A percentile compares a stretch with the other conserved stretches of the same genome.
These are phyloP conservation scores for Trametes elegans DNA, from an alignment of 768 basidiomycete genomes.

Conservation along the genomic window DNA sequence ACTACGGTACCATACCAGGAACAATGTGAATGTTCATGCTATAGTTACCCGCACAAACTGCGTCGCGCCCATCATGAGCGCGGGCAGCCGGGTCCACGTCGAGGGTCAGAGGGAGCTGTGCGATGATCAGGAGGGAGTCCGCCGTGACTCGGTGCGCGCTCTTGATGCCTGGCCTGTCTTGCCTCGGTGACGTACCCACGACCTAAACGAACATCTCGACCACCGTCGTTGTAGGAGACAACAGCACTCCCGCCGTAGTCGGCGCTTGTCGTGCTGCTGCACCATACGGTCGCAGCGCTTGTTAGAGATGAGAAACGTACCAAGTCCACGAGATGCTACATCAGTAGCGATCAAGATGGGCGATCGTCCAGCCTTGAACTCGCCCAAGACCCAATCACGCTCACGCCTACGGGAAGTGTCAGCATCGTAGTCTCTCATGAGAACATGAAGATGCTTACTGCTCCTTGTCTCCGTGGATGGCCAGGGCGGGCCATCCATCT, in stretches of 20 bases:
- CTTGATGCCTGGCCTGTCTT: conserved; percentile 33
- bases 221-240: conserved; percentile 8
- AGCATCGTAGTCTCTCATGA: not conserved
- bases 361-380: conserved; percentile 97
- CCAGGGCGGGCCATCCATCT: conserved; percentile 99
- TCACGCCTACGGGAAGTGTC: conserved; percentile 61
- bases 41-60: conserved; percentile 34
- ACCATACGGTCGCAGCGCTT: conserved; percentile 44
- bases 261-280: conserved; percentile 33
- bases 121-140: conserved; percentile 27
- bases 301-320: conserved; percentile 67
- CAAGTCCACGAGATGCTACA: conserved; percentile 98
- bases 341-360: conserved; percentile 99
- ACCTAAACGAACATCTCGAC: conserved; percentile 31
- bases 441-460: conserved; percentile 60
- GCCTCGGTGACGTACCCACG: conserved; percentile 35
- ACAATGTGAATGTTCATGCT: conserved; percentile 44
- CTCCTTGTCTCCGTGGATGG: conserved; percentile 99
- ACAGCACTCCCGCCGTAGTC: conserved; percentile 14
- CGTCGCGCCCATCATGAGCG: conserved; percentile 30
- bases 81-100: conserved; percentile 35
- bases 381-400: conserved; percentile 97
- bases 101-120: conserved; percentile 43
- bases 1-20: conserved; percentile 48
- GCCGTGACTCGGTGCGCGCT: conserved; percentile 33